Conservation (phyloP, 345 rosid genomes). For the Excoecaria agallocha region DNA sequence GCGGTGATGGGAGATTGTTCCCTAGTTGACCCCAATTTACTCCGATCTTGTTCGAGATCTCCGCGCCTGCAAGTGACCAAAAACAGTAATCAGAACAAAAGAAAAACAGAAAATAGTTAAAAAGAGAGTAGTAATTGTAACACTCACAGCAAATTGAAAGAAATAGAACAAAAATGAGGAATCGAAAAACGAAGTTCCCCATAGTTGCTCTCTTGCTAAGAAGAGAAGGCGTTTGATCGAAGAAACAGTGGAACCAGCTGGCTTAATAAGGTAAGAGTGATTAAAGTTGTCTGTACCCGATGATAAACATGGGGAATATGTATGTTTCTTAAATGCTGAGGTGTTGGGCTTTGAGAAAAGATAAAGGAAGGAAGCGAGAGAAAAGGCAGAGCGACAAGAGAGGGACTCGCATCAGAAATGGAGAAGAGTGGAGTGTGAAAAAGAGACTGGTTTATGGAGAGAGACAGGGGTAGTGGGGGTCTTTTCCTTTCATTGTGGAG, state of each 20-base stretch:
- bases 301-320: no score
- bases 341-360: no score
- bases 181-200: neutral
- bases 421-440: neutral
- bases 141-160: constrained; percentile 10
- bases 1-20: constrained; percentile 60
- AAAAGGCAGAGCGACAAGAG: no score
- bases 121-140: neutral
- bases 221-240: neutral
- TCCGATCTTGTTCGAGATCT: constrained; percentile 53
- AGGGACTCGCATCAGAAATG: neutral
- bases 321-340: no score
- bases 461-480: neutral
- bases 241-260: neutral
- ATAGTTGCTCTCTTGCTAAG: neutral
- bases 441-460: neutral
- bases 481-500: neutral
- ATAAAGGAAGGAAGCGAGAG: no score
- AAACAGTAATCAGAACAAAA: no score
- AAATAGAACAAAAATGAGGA: constrained; percentile 18
- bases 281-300: no score
- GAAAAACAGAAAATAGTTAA: neutral
- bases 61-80: constrained; percentile 33
- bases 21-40: constrained; percentile 81
- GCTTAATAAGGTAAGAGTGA: no score